Conservation (phyloP, 768 basidiomycete genomes). For the Termitomyces sp. region DNA sequence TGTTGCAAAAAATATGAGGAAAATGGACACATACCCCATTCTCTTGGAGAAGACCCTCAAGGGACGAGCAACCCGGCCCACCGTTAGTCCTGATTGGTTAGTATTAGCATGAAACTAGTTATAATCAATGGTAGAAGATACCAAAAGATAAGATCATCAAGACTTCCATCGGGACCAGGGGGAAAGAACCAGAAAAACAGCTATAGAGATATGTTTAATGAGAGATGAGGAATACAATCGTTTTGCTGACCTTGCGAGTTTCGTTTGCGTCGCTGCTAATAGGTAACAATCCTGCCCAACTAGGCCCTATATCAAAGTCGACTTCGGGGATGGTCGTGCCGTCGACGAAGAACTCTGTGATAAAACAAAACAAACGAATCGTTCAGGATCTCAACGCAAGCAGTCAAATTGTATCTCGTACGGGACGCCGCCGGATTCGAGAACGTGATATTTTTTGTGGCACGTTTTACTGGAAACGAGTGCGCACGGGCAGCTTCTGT, state of each 20-base stretch:
- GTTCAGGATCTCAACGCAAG: neutral
- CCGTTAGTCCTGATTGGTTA: constrained; percentile 57
- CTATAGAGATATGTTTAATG: constrained; percentile 24
- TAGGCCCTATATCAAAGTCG: constrained; percentile 69
- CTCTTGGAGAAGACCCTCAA: constrained; percentile 68
- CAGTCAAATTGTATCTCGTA: constrained; percentile 19
- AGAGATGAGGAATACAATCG: neutral
- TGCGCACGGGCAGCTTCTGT: constrained; percentile 7
- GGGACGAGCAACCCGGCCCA: constrained; percentile 74
- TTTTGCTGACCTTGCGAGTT: constrained; percentile 46
- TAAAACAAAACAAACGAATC: neutral
- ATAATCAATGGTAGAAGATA: constrained; percentile 12
- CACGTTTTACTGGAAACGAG: constrained; percentile 11
- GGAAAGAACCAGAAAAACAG: constrained; percentile 87
- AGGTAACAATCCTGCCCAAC: constrained; percentile 70
- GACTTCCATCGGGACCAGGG: constrained; percentile 63
- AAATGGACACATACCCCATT: constrained; percentile 49
- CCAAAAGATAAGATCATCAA: constrained; percentile 76
- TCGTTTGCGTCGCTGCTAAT: constrained; percentile 57
- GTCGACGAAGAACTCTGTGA: constrained; percentile 63
- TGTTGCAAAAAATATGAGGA: neutral
- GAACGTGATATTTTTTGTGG: constrained; percentile 63
- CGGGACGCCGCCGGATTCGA: constrained; percentile 62
- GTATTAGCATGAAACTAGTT: neutral
- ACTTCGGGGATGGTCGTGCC: constrained; percentile 62